Percentiles rank a stretch among this genome's conserved stretches.
These are phyloP conservation scores for Senecio squalidus DNA, from an alignment of 140 eudicot species.

Conservation along the genomic window DNA sequence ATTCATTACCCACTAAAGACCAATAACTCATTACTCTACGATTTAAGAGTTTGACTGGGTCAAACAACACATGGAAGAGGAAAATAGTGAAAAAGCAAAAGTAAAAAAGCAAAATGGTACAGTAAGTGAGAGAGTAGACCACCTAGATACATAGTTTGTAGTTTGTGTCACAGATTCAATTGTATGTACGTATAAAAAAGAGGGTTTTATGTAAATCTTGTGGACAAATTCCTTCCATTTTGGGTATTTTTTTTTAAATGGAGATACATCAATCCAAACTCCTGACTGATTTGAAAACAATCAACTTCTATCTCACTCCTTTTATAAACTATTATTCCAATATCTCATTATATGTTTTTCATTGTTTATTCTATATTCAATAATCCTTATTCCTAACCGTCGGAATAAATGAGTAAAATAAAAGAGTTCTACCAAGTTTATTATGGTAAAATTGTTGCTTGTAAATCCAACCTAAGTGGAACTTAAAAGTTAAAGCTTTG, in stretches of 20 bases:
- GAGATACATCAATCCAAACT: not conserved
- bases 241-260: no score
- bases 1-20: no score
- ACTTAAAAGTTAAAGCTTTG: no score
- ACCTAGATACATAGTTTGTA: constrained; percentile 6
- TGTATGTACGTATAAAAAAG: no score
- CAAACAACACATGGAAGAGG: constrained; percentile 45
- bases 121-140: constrained; percentile 29
- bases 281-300: constrained; percentile 24
- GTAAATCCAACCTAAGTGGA: no score
- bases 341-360: constrained; percentile 6
- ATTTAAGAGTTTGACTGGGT: constrained; percentile 43
- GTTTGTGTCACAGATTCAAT: constrained; percentile 12
- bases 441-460: no score
- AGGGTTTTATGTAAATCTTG: constrained; percentile 18
- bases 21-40: no score
- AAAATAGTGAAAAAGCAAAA: constrained; percentile 40
- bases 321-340: constrained; percentile 11
- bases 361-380: not conserved
- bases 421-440: no score
- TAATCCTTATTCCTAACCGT: not conserved
- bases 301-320: constrained; percentile 3
- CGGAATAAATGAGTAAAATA: no score
- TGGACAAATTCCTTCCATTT: constrained; percentile 27
- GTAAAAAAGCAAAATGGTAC: constrained; percentile 51